phyloP scores from a whole-genome alignment of 1,284 basidiomycete species.

The Microbotryum scabiosae region DNA sequence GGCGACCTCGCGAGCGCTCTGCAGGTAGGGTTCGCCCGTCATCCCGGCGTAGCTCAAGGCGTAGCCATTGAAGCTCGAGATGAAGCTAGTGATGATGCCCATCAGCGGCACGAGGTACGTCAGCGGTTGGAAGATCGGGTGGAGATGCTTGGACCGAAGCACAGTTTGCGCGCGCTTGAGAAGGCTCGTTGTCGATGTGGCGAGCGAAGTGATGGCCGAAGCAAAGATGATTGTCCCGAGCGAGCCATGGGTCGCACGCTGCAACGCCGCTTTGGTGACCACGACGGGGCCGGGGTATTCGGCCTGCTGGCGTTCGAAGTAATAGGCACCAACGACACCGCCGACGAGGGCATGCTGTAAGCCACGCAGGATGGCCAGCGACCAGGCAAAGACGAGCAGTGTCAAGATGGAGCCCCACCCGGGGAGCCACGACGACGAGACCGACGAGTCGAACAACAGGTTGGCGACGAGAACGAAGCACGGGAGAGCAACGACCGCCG shows the following conservation, averaged over 20 bases:
- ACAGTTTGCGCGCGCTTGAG: background rate
- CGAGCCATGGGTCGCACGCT: constrained; percentile 68
- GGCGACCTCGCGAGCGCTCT: constrained; percentile 7
- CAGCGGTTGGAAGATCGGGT: constrained; percentile 1
- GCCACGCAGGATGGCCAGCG: constrained; percentile 77
- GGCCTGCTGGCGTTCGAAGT: constrained; percentile 63
- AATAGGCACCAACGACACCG: constrained; percentile 80
- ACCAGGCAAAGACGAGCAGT: constrained; percentile 73
- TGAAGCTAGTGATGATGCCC: constrained; percentile 1
- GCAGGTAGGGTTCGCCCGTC: constrained; percentile 14
- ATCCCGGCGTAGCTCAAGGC: constrained; percentile 16
- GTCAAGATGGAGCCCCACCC: constrained; percentile 25
- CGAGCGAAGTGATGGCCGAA: constrained; percentile 18
- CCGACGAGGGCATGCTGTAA: constrained; percentile 63
- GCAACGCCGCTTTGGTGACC: constrained; percentile 9
- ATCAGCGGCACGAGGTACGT: constrained; percentile 12
- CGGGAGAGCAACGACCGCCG: constrained; percentile 67
- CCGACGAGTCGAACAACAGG: constrained; percentile 64
- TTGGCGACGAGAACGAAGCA: constrained; percentile 78
- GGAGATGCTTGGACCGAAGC: constrained; percentile 2
- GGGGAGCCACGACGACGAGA: constrained; percentile 40
- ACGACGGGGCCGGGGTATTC: background rate
- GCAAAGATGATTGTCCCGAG: constrained; percentile 56
- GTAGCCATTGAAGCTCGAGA: constrained; percentile 21
- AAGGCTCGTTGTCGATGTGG: constrained; percentile 10